Base-by-base conservation (phyloP, 2,329 filamentous ascomycete genomes). In the Diaporthe vexans region DNA sequence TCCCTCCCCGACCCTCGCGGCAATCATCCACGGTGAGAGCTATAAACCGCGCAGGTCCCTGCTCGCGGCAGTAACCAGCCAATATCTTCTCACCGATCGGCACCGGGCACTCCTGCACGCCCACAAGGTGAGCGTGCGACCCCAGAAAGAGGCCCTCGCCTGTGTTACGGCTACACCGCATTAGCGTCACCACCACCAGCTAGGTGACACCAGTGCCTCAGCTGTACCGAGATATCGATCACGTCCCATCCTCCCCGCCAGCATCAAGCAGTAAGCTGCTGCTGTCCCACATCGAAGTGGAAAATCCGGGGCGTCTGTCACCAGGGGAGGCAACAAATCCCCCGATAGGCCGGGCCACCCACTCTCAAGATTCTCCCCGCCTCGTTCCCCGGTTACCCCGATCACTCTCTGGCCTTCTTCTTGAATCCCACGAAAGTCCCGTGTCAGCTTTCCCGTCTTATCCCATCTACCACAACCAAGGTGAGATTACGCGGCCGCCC, bases 401-500 rank as follows among this genome's bases (percentile, higher is more conserved):
- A 51, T 51, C 21, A 21, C n/a, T 51, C 6, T 21, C 46, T 10
- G 3, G 0, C 19, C 17, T 21, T 21, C 6, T 35, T 11, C 9
- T 19, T 37, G 6, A 19, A 52, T 13, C 13, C 29, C 61, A n/a
- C 17, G 11, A 24, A 26, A 52, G 43, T 19, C 29, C 46, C 29
- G 46, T 17, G 19, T 51, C 46, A 67, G 61, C 29, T 21, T 21
- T 21, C 21, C 40, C 33, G 58, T 24, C 40, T 43, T 43, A 13
- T 52, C 13, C 17, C 17, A n/a, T 21, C 24, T n/a, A 21, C n/a
- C 46, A 37, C 46, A 40, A 13, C 40, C 13, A 19, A 43, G n/a
- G 46, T 26, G 33, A 52, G 63, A 67, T 67, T n/a, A 67, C 63
- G 63, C 63, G 46, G 63, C 63, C 63, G 63, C 46, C 63, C 63